Conservation (phyloP, 2,329 filamentous ascomycete species). For the Neonectria magnoliae region DNA sequence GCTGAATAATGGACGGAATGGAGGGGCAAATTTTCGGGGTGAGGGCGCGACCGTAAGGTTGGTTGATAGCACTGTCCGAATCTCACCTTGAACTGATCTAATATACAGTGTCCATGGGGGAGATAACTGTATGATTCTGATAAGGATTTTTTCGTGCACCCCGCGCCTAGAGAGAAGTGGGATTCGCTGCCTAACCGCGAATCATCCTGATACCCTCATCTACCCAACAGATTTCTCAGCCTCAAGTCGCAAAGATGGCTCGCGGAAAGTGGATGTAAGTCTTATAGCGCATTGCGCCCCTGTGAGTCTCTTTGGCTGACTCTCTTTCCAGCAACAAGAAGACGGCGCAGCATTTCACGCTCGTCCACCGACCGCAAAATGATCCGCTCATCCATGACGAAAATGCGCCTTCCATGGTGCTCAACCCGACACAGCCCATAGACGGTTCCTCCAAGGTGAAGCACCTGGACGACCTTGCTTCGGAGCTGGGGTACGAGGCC, state of each 20-base stretch:
- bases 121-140: conserved; percentile 42
- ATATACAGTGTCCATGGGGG: conserved; percentile 45
- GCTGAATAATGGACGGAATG: conserved; percentile 56
- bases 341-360: conserved; percentile 88
- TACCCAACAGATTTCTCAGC: conserved; percentile 27
- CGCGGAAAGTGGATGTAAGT: conserved; percentile 75
- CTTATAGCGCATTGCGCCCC: neutral
- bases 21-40: conserved; percentile 60
- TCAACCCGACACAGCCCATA: conserved; percentile 71
- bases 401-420: conserved; percentile 87
- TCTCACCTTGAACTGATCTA: accelerated
- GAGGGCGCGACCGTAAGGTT: conserved; percentile 14
- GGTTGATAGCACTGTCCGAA: conserved; percentile 43
- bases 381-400: conserved; percentile 96
- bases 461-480: conserved; percentile 78
- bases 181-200: conserved; percentile 42
- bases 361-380: conserved; percentile 96
- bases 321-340: conserved; percentile 75
- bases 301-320: conserved; percentile 20
- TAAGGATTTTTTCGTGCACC: conserved; percentile 45
- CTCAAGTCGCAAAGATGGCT: conserved; percentile 68
- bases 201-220: conserved; percentile 20
- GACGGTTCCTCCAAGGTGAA: conserved; percentile 61
- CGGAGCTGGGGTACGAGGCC: conserved; percentile 76
- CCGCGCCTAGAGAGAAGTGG: conserved; percentile 38